Evolutionary conservation across 495 filamentous ascomycete genomes (phyloP), one percentile per base, ranked within the genome.

Genomic region (Corynascus novoguineensis): DNA sequence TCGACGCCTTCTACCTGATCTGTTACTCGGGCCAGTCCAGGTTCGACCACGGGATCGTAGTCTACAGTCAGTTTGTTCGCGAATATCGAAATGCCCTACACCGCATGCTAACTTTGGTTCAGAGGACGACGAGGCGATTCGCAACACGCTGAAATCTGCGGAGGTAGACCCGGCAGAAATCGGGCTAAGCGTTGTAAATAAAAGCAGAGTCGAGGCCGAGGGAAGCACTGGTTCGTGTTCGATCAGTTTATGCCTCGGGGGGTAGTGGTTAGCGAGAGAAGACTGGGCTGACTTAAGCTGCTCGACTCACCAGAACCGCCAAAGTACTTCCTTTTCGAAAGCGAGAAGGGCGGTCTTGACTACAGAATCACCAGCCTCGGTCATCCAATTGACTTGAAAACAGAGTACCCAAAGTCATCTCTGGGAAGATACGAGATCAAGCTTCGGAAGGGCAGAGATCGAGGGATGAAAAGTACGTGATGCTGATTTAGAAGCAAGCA

Each of bases 1-100:
- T 75, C 42, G 73, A 74, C 45, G 60, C 70, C 9, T 73, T 75
- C 58, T 74, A 70, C 51, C 60, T 75, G 28, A 73, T 75, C 40
- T 71, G 70, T 50, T 75, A 75, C 56, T 70, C 71, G 22, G 70
- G 64, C 1, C 62, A 65, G 24, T 64, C 69, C 25, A 65, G 71
- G 7, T 74, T 75, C 50, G 67, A 74, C 44, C 62, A 70, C 31
- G 73, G 73, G 15, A 64, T 74, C 32, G 53, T 75, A 37, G 64
- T 75, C 10, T 72, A 74, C 57, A 75, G 73, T 75, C 50, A 57
- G 66, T 53, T n/a, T n/a, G n/a, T 3, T 21, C 6, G 5, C 4
- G 27, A 11, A 2, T 31, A n/a, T 31, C 21, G 17, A 45, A 12
- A 0, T 14, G 14, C 2, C 22, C 1, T 8, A n/a, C 24, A 10